Evolutionary conservation across 805 yeast species (phyloP).

Genomic region (Zygosaccharomyces rouxii): DNA sequence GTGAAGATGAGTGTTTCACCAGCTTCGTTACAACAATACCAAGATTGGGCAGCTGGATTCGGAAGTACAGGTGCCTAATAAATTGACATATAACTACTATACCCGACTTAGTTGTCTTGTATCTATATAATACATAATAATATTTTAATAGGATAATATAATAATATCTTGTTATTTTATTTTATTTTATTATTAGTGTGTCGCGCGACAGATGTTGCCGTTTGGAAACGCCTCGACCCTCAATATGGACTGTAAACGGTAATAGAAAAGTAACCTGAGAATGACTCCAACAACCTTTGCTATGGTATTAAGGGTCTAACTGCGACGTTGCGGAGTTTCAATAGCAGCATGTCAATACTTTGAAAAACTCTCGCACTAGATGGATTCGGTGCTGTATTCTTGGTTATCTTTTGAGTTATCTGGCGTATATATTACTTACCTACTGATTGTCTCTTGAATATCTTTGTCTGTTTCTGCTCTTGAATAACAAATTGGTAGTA

Average conservation of each 20-base stretch:
- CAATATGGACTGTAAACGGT: conserved; percentile 3
- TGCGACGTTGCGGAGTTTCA: too few species aligned
- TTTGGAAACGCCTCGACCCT: background rate
- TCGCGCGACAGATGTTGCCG: background rate
- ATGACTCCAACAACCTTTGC: background rate
- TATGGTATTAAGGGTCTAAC: background rate
- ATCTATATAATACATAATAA: background rate
- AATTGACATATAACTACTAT: background rate
- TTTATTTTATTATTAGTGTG: background rate
- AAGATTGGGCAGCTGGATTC: conserved; percentile 80
- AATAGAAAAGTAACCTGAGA: background rate
- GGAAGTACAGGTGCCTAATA: conserved; percentile 89
- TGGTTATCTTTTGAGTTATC: too few species aligned
- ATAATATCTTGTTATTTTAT: background rate
- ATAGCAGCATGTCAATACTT: too few species aligned
- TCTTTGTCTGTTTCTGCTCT: background rate
- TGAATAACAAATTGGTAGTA: background rate
- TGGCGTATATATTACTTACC: too few species aligned
- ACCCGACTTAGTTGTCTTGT: background rate
- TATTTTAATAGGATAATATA: background rate
- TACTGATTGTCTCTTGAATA: background rate
- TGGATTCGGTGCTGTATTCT: too few species aligned
- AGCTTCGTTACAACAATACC: conserved; percentile 74
- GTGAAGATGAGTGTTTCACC: conserved; percentile 85
- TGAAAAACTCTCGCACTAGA: too few species aligned